These are phyloP conservation scores for Umbelopsis ramanniana DNA, from an alignment of 192 early-diverging fungal genomes.

Conservation along the genomic window DNA sequence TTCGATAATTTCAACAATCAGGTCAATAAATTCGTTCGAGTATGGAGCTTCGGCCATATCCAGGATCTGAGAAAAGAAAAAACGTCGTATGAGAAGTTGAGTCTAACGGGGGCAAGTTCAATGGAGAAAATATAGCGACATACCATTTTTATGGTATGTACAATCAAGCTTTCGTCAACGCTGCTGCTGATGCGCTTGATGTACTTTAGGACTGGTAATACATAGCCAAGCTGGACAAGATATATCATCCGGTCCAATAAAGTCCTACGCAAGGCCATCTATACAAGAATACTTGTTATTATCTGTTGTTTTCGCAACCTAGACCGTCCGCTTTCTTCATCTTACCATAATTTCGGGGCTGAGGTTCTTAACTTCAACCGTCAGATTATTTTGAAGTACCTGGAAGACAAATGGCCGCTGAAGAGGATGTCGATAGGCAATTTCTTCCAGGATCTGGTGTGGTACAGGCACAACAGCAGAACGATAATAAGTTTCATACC, in stretches of 20 bases:
- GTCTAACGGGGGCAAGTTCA: background rate
- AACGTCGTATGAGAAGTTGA: background rate
- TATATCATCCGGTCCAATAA: constrained; percentile 71
- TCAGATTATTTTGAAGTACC: constrained; percentile 61
- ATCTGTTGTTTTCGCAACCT: background rate
- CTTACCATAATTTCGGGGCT: constrained; percentile 63
- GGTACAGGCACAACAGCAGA: constrained; percentile 61
- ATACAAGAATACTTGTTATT: constrained; percentile 14
- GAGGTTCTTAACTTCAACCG: constrained; percentile 56
- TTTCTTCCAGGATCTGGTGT: constrained; percentile 75
- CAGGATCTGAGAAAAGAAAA: constrained; percentile 18
- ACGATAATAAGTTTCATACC: constrained; percentile 74
- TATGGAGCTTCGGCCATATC: constrained; percentile 51
- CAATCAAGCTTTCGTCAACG: constrained; percentile 70
- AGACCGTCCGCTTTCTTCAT: constrained; percentile 14
- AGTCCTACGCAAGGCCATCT: constrained; percentile 69
- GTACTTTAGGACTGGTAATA: constrained; percentile 66
- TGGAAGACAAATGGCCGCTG: constrained; percentile 68
- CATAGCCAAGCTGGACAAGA: constrained; percentile 66
- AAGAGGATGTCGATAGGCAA: constrained; percentile 72
- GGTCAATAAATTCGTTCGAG: constrained; percentile 47
- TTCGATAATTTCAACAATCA: constrained; percentile 46
- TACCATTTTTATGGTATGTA: constrained; percentile 45
- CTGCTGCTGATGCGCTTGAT: constrained; percentile 52
- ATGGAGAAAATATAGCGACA: background rate